Percentiles rank a stretch among this genome's conserved stretches.
Evolutionary conservation across 2,329 filamentous ascomycete species (phyloP).

Genomic region (Bipolaris oryzae): DNA sequence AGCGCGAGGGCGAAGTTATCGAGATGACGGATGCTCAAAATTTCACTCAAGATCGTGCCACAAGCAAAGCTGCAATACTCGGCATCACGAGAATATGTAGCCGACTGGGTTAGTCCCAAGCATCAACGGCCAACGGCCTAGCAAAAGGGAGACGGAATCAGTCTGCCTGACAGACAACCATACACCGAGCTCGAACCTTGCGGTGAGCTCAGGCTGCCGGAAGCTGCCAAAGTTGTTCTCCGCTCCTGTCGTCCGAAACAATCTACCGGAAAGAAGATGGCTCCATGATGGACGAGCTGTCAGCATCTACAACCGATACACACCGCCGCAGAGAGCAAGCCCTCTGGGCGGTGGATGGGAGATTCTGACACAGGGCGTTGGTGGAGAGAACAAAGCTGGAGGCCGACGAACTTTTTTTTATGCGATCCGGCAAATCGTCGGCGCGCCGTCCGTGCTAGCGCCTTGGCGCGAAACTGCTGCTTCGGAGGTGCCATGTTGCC

Average conservation of each 20-base stretch:
- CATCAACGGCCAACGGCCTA: conserved; percentile 89
- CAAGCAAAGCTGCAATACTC: not conserved
- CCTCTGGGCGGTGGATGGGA: conserved; percentile 62
- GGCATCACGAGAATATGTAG: conserved; percentile 62
- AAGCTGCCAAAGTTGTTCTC: conserved; percentile 70
- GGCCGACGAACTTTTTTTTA: conserved; percentile 37
- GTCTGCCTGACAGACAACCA: conserved; percentile 42
- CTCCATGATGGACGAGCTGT: conserved; percentile 82
- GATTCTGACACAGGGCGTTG: conserved; percentile 81
- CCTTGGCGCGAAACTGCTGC: conserved; percentile 22
- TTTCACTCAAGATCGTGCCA: not conserved
- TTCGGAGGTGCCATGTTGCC: conserved; percentile 11
- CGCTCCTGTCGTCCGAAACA: conserved; percentile 91
- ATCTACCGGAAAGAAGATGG: conserved; percentile 72
- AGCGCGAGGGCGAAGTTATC: not conserved
- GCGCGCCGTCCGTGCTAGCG: conserved; percentile 26
- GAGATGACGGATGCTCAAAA: not conserved
- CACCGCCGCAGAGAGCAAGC: conserved; percentile 50
- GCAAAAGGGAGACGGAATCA: conserved; percentile 70
- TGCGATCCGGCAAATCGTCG: conserved; percentile 24
- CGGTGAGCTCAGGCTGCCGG: conserved; percentile 58
- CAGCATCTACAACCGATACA: conserved; percentile 75
- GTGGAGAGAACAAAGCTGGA: conserved; percentile 52
- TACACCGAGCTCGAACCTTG: conserved; percentile 48
- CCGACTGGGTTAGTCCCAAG: conserved; percentile 83